These are phyloP conservation scores for Jasminum sambac DNA, from an alignment of 257 asterid genomes.

Conservation along the genomic window DNA sequence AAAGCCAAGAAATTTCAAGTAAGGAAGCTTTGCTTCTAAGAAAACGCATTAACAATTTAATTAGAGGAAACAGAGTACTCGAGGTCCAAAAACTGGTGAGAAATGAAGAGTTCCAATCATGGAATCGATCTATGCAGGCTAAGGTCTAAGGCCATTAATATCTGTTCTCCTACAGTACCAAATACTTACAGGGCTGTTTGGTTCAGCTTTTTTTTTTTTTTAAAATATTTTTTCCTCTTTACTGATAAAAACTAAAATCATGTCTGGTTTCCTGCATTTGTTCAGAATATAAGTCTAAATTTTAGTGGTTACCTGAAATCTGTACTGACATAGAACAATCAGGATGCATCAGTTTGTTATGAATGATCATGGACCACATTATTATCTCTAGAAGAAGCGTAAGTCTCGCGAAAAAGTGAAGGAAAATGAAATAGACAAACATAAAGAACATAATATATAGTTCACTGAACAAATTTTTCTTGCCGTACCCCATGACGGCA, in stretches of 20 bases:
- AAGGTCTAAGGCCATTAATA: slow-evolving; percentile 54
- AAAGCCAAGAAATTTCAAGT: slow-evolving; percentile 44
- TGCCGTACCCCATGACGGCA: neutral
- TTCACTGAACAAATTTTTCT: neutral
- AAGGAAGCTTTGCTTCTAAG: slow-evolving; percentile 53
- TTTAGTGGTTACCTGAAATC: neutral
- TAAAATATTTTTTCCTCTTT: neutral
- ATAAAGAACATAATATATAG: neutral
- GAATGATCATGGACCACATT: neutral
- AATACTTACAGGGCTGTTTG: slow-evolving; percentile 2
- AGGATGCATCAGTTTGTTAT: neutral
- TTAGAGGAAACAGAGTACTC: slow-evolving; percentile 56
- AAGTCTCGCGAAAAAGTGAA: neutral
- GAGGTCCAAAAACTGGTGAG: slow-evolving; percentile 80
- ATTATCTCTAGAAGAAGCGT: neutral
- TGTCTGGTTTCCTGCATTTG: neutral
- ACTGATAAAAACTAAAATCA: neutral
- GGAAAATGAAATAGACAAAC: neutral
- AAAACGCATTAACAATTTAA: slow-evolving; percentile 72
- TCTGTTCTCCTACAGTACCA: slow-evolving; percentile 18
- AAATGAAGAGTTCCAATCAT: slow-evolving; percentile 66
- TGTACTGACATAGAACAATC: neutral
- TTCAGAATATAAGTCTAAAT: too few species aligned
- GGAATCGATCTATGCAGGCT: slow-evolving; percentile 85
- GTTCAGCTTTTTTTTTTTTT: neutral